Evolutionary conservation across 352 stramenopile species (phyloP), one percentile per base, ranked within the genome.

Genomic region (Lagenidium giganteum): DNA sequence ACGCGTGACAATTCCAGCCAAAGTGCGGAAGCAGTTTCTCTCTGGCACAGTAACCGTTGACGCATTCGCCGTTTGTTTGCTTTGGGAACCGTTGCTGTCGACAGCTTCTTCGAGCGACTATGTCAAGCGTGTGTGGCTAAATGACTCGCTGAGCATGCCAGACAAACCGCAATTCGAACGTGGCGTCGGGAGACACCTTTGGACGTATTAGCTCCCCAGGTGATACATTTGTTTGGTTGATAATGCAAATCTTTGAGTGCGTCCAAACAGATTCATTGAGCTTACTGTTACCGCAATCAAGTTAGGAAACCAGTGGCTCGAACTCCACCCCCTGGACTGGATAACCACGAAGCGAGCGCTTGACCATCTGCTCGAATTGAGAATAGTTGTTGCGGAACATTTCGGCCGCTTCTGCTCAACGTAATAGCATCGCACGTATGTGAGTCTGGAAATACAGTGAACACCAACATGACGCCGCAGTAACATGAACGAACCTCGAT

Each of bases 381-480:
- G 73, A 75, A 12, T 75, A 74, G 72, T 98, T 89, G 62, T 87
- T 97, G 37, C 95, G 79, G 63, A 98, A 98, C 24, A 98, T 66
- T 61, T 99, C 94, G 22, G 96, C 95, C 23, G 96, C 96, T 70
- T 98, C 95, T 79, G 86, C 35, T 62, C 53, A 50, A n/a, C 42
- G 11, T 22, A 3, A 37, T 9, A 34, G 8, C 8, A 26, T 18
- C 21, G 8, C 40, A 24, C 11, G 20, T n/a, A n/a, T n/a, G 26
- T 26, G 1, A 31, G 30, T 28, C 5, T 35, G 28, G 23, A 27
- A 11, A 29, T 21, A 20, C 9, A 27, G 17, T 43, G 11, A 20
- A 21, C 12, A 23, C 20, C 21, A 35, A n/a, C 1, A 5, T n/a
- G n/a, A n/a, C n/a, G n/a, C n/a, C n/a, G n/a, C n/a, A n/a, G n/a